Conservation (phyloP, 495 filamentous ascomycete genomes). For the Filosporella fistucella region DNA sequence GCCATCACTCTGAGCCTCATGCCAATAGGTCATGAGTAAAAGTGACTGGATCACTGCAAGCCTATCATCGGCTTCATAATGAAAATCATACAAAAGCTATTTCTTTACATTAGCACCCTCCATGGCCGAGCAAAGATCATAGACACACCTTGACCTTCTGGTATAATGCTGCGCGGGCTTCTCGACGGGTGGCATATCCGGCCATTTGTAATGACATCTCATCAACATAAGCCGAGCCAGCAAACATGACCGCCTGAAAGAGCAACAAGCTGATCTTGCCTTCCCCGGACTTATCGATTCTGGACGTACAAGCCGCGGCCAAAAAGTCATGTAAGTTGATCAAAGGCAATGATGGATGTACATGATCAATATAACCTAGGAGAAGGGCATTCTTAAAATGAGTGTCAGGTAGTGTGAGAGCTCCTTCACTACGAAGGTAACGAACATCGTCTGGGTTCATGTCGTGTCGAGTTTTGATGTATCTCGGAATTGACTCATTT, state of each 20-base stretch:
- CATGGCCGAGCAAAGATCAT: constrained; percentile 10
- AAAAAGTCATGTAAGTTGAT: no score
- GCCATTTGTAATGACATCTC: constrained; percentile 60
- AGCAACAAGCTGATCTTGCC: constrained; percentile 64
- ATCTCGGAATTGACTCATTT: no score
- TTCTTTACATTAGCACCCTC: constrained; percentile 30
- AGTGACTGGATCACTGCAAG: constrained; percentile 74
- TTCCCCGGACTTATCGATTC: no score
- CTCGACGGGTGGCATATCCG: constrained; percentile 64
- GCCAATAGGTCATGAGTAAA: constrained; percentile 83
- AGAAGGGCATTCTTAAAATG: no score
- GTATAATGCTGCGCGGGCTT: constrained; percentile 72
- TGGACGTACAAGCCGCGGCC: no score
- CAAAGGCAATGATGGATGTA: no score
- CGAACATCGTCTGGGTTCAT: no score
- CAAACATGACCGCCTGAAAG: constrained; percentile 15
- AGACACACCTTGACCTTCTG: constrained; percentile 59
- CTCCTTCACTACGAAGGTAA: no score
- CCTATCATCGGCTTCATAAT: constrained; percentile 69
- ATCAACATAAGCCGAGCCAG: constrained; percentile 49
- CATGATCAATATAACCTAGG: no score
- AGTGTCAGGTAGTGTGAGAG: no score
- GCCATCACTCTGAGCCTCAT: constrained; percentile 78
- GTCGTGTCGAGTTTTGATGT: no score
- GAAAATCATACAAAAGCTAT: constrained; percentile 66